Base-by-base conservation (phyloP, 257 asterid species). In the Prunella vulgaris region DNA sequence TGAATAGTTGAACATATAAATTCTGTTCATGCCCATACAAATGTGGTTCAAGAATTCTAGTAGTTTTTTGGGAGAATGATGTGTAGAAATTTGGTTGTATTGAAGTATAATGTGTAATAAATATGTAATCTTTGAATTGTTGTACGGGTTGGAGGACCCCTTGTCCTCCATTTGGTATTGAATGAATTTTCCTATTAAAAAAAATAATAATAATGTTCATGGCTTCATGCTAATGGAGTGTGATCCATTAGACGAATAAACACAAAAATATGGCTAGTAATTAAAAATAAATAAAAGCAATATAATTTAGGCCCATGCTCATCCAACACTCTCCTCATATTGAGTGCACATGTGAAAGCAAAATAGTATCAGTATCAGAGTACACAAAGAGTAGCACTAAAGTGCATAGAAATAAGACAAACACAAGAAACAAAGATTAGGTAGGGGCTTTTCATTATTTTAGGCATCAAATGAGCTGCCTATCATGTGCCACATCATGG, bases 401-500 rank as follows among this genome's bases (percentile, higher is more conserved):
- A 22, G 27, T 44, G 21, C n/a, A 30, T 49, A 13, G 51, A 51
- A 71, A 74, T 62, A 71, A 75, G 85, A 75, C 87, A 77, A 80
- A 60, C 44, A 66, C 8, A 75, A 60, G 6, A 66, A 62, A 69
- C 75, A 79, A 73, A 78, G 63, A 54, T 64, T 27, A 53, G 53
- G 53, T 46, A 64, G 44, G 78, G 78, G 79, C 84, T 72, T 73
- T 76, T 66, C 52, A 64, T 30, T 74, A 64, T 42, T 73, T 24
- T 73, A 80, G 27, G 70, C 81, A 58, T 60, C 21, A 57, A 72
- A 75, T 82, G 83, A 80, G 80, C 82, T 87, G 90, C 80, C 88
- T 58, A 57, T 81, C 93, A 87, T 77, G 94, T 84, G 84, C 78
- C 69, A 66, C 74, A 83, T 64, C 66, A 71, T 79, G 76, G 78